A percentile compares a stretch with the other conserved stretches of the same genome.
Conservation (phyloP, 768 basidiomycete species). For the Macrolepiota fuliginosa region DNA sequence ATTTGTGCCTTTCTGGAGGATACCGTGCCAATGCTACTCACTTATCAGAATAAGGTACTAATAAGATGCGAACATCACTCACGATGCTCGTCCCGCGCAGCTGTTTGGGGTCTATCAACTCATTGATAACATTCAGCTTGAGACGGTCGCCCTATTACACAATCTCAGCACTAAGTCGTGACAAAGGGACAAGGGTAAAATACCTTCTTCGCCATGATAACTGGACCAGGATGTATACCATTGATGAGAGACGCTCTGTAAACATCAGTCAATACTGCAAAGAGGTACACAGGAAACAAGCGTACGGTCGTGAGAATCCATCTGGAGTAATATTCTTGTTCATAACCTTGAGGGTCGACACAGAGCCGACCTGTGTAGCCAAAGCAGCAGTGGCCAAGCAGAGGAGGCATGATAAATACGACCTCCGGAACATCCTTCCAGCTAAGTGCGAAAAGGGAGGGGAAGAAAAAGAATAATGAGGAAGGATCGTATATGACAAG, state of each 20-base stretch:
- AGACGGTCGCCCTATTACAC: not conserved
- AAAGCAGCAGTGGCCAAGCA: not conserved
- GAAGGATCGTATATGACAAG: not conserved
- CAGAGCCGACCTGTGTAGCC: not conserved
- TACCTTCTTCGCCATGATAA: not conserved
- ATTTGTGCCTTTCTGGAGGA: slow-evolving; percentile 32
- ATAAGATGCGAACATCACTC: not conserved
- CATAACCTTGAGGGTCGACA: not conserved
- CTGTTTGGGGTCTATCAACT: not conserved
- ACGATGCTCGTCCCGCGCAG: not conserved
- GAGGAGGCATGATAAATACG: not conserved
- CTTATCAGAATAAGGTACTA: too few relatives aligned
- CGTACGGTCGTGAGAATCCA: not conserved
- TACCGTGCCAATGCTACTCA: slow-evolving; percentile 43
- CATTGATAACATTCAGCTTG: not conserved
- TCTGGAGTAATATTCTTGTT: not conserved
- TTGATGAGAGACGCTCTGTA: not conserved
- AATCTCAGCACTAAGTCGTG: not conserved
- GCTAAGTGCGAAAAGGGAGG: not conserved
- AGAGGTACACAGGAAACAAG: not conserved
- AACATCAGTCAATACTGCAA: not conserved
- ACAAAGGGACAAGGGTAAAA: not conserved
- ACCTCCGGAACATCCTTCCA: not conserved
- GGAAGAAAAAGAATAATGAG: not conserved
- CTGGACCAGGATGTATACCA: not conserved